A percentile compares a stretch with the other conserved stretches of the same genome.
Conservation (phyloP, 805 yeast genomes). For the Lipomyces orientalis region DNA sequence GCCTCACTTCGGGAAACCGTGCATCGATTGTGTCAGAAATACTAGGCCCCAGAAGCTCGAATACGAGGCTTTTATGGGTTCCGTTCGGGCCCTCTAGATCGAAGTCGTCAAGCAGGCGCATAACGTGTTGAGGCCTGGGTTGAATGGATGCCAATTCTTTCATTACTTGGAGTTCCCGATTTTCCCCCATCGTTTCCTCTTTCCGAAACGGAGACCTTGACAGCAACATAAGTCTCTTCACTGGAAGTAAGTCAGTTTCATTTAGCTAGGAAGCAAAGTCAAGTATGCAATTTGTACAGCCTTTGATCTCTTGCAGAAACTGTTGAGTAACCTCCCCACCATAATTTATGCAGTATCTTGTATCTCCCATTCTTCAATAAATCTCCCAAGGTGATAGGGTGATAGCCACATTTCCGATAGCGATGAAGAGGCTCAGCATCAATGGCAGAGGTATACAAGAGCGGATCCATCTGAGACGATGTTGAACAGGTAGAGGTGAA, state of each 20-base stretch:
- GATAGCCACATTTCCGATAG: background rate
- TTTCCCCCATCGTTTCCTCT: background rate
- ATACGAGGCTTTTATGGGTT: slow-evolving; percentile 1
- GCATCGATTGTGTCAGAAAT: background rate
- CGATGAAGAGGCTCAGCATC: background rate
- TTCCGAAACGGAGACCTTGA: background rate
- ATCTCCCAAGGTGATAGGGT: background rate
- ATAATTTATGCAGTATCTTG: background rate
- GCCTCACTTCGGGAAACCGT: background rate
- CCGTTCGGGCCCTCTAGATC: slow-evolving; percentile 1
- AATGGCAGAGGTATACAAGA: background rate
- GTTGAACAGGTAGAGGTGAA: background rate
- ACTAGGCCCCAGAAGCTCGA: slow-evolving; percentile 1
- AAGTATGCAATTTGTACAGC: background rate
- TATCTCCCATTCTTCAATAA: background rate
- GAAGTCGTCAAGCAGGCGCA: background rate
- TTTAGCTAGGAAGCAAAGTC: slow-evolving; percentile 1
- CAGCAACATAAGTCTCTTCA: background rate
- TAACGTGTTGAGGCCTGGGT: background rate
- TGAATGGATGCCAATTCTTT: background rate
- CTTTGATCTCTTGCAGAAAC: background rate
- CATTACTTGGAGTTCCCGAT: background rate
- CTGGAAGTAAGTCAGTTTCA: background rate
- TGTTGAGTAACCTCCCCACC: background rate
- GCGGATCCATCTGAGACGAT: background rate